Evolutionary conservation across 345 rosid genomes (phyloP).

Genomic region (Euphorbia pulcherrima): DNA sequence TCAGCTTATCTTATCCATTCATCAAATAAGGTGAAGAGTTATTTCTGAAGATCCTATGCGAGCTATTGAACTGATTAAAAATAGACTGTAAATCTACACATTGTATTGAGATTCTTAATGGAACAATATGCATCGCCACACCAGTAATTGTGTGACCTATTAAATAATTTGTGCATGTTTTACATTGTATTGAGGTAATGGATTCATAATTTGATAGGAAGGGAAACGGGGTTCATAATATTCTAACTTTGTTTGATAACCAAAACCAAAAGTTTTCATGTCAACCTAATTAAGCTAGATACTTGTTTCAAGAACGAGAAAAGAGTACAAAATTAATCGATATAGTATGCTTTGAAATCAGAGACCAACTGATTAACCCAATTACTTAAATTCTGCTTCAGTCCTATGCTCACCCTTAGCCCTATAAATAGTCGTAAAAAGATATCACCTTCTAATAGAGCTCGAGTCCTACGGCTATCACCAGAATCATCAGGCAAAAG

Average conservation of each 20-base stretch:
- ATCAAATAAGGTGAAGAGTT: not conserved
- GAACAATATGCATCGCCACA: too few relatives aligned
- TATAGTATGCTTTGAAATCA: constrained; percentile 39
- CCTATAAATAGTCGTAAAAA: constrained; percentile 75
- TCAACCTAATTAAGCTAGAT: not conserved
- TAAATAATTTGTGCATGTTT: too few relatives aligned
- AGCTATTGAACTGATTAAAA: not conserved
- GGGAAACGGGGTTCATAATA: too few relatives aligned
- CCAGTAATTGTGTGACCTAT: too few relatives aligned
- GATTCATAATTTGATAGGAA: too few relatives aligned
- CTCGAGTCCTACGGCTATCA: constrained; percentile 67
- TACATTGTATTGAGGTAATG: too few relatives aligned
- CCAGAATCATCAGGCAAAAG: constrained; percentile 63
- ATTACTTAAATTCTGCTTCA: constrained; percentile 56
- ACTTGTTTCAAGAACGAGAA: constrained; percentile 68
- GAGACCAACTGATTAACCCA: constrained; percentile 59
- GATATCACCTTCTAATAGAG: constrained; percentile 74
- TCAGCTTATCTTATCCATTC: not conserved
- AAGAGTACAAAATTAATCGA: constrained; percentile 63
- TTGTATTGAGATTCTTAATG: too few relatives aligned
- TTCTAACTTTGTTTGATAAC: not conserved
- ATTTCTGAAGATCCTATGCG: not conserved
- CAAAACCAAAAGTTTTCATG: not conserved
- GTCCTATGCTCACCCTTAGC: constrained; percentile 81
- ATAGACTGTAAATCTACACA: too few relatives aligned